Base-by-base conservation (phyloP, 768 basidiomycete species). In the Crepidotus variabilis region DNA sequence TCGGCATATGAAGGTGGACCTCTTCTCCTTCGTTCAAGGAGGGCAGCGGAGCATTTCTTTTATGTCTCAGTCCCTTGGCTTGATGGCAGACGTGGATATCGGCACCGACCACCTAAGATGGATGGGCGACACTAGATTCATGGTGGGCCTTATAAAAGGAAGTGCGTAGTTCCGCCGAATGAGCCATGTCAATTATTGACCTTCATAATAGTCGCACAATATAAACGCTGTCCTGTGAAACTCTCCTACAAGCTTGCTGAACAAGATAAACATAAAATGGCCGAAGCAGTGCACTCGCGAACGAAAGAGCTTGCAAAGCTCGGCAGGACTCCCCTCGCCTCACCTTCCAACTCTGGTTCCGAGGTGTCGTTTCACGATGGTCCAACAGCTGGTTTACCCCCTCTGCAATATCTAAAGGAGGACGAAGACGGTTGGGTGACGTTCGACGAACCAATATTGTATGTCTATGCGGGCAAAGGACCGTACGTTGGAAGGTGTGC, bases 11-110 rank as follows among this genome's bases (percentile, higher is more conserved):
- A 79, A 83, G 57, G 75, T 87, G 22, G 92, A 95, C 66, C 59
- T 93, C 20, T 89, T 87, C 64, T 88, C 91, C 0, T 65, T 95
- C n/a, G 82, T 77, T 0, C 92, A 94, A 64, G 76, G 77, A 9
- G 80, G 76, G 50, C 85, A 80, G 60, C 77, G 80, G 6, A 76
- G 75, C 1, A 77, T 90, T 64, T 91, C 90, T 13, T 94, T 91
- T 75, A 86, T 94, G 84, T 85, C 88, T 0, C 91, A 93, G 72
- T 80, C 86, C 2, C 65, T 91, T 20, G 93, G 93, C 2, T 75
- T 95, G 32, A 88, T 93, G 84, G 91, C 93, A 2, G 91, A 94
- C 59, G 57, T 92, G 39, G 92, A 94, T 70, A 71, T 90, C 47
- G 88, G 88, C 54, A 95, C 93, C 1, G 92, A 94, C 57, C 74